Percentiles rank a stretch among this genome's conserved stretches.
Evolutionary conservation across 352 stramenopile genomes (phyloP).

Genomic region (Globisporangium iwayamae): DNA sequence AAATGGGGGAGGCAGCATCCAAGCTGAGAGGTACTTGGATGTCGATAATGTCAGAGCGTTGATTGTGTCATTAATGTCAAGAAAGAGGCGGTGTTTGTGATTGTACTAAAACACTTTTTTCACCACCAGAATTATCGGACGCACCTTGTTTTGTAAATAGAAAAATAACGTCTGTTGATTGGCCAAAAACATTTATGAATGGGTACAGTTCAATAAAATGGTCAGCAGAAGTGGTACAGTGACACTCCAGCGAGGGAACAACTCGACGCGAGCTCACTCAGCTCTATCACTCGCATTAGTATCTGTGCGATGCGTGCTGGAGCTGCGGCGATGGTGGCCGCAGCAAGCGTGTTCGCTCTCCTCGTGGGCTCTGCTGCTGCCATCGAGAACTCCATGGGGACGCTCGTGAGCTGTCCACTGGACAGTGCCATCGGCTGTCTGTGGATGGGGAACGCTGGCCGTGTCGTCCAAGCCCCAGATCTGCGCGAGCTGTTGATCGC

Average conservation of each 20-base stretch:
- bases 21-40: background rate
- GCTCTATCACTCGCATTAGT: background rate
- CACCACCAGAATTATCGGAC: too few species aligned
- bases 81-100: too few species aligned
- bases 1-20: background rate
- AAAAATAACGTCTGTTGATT: too few species aligned
- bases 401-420: conserved; percentile 39
- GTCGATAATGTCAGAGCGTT: too few species aligned
- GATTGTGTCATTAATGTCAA: too few species aligned
- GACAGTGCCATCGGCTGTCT: conserved; percentile 29
- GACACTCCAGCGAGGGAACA: too few species aligned
- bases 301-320: background rate
- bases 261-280: too few species aligned
- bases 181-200: too few species aligned
- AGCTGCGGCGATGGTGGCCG: background rate
- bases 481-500: conserved; percentile 50
- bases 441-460: conserved; percentile 45
- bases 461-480: conserved; percentile 28
- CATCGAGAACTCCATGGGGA: conserved; percentile 30
- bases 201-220: too few species aligned
- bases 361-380: conserved; percentile 4
- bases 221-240: too few species aligned
- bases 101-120: too few species aligned
- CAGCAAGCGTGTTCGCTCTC: background rate
- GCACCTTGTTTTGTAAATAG: too few species aligned